Evolutionary conservation across 495 filamentous ascomycete genomes (phyloP), one percentile per base, ranked within the genome.

Genomic region (Lophiotrema nucula): DNA sequence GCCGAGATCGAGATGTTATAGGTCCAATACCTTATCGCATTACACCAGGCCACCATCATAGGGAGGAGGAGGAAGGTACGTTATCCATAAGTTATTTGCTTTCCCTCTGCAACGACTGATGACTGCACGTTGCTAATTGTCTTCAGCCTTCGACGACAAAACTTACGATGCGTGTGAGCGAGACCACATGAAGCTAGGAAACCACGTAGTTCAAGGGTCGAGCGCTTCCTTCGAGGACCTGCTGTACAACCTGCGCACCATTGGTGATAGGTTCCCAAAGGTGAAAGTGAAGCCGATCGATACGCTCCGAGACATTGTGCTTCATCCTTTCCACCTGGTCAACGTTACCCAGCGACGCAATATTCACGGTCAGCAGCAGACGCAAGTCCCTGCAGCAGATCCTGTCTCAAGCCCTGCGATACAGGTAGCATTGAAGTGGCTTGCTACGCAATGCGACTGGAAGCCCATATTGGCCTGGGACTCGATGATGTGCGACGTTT

Each of bases 21-120:
- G 47, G 56, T 13, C 56, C 49, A 0, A 52, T 56, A 22, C 35
- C 51, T 19, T 42, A 60, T 24, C 50, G 62, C 4, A 65, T 65
- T 27, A 60, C 52, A 1, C 46, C 33, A 25, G 57, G 62, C 15
- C 18, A 53, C 21, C 61, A 64, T 31, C 61, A 60, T 24, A 48
- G 62, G 13, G 56, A 65, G 3, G 62, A 65, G n/a, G 62, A 65
- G 24, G 62, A n/a, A n/a, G n/a, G n/a, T n/a, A n/a, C n/a, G n/a
- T n/a, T n/a, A n/a, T n/a, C n/a, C n/a, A n/a, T n/a, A n/a, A n/a
- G n/a, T n/a, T n/a, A n/a, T n/a, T n/a, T n/a, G n/a, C n/a, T n/a
- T n/a, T n/a, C n/a, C n/a, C n/a, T n/a, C n/a, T n/a, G n/a, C n/a
- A n/a, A n/a, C n/a, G n/a, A n/a, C n/a, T n/a, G n/a, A n/a, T n/a